Evolutionary conservation across 1,284 basidiomycete genomes (phyloP).

Genomic region (Ganoderma lingzhi): DNA sequence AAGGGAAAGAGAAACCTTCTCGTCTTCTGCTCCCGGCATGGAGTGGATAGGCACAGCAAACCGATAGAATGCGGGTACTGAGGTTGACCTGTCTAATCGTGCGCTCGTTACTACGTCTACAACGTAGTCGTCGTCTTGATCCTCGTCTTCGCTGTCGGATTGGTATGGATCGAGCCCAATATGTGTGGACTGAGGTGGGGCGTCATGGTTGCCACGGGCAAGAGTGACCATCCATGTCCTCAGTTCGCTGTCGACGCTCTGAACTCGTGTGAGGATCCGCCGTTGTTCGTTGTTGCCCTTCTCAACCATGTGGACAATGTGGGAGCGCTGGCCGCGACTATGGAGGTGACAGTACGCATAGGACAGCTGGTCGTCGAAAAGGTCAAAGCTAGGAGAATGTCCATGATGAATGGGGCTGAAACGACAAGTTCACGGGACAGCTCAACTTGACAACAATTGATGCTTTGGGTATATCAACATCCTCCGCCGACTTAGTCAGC

Average conservation of each 20-base stretch:
- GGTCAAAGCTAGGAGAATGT: slow-evolving; percentile 58
- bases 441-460: slow-evolving; percentile 67
- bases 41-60: slow-evolving; percentile 17
- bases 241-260: slow-evolving; percentile 40
- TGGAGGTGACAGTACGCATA: slow-evolving; percentile 55
- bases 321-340: slow-evolving; percentile 54
- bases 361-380: slow-evolving; percentile 67
- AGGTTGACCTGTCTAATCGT: slow-evolving; percentile 61
- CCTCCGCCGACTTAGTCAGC: slow-evolving; percentile 62
- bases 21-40: not conserved
- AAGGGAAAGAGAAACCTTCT: slow-evolving; percentile 8
- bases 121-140: slow-evolving; percentile 46
- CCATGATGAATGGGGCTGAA: not conserved
- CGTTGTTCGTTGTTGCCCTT: slow-evolving; percentile 62
- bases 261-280: slow-evolving; percentile 49
- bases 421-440: slow-evolving; percentile 7
- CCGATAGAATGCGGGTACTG: slow-evolving; percentile 39
- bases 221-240: slow-evolving; percentile 57
- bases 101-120: slow-evolving; percentile 66
- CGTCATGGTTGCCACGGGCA: slow-evolving; percentile 46
- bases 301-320: slow-evolving; percentile 71
- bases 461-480: slow-evolving; percentile 62
- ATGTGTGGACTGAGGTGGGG: slow-evolving; percentile 54
- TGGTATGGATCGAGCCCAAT: slow-evolving; percentile 52
- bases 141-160: slow-evolving; percentile 54